phyloP scores from a whole-genome alignment of 164 flowering plant genomes.

The Macadamia integrifolia region DNA sequence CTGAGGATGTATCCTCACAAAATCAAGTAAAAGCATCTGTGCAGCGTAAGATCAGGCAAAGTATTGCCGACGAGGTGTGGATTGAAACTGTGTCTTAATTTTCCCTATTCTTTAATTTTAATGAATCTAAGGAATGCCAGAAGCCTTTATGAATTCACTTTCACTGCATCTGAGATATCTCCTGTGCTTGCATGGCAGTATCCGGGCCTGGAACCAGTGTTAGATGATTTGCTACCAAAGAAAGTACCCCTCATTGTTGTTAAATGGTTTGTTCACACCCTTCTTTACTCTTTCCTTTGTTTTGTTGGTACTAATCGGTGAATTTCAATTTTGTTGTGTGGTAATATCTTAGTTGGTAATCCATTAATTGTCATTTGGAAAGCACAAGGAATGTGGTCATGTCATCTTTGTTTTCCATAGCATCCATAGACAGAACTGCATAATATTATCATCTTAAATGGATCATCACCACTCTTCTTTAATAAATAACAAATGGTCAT shows the following conservation, averaged over 20 bases:
- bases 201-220: conserved; percentile 88
- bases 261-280: conserved; percentile 55
- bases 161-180: background rate
- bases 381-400: too few species aligned
- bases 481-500: too few species aligned
- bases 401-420: too few species aligned
- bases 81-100: background rate
- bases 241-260: conserved; percentile 89
- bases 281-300: background rate
- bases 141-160: background rate
- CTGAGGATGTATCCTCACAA: conserved; percentile 90
- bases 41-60: conserved; percentile 87
- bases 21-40: conserved; percentile 99
- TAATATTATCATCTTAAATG: too few species aligned
- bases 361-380: background rate
- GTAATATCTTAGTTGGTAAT: background rate
- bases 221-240: conserved; percentile 95
- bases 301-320: background rate
- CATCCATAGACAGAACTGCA: too few species aligned
- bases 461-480: too few species aligned
- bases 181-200: conserved; percentile 45
- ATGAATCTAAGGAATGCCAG: background rate
- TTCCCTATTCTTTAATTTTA: background rate
- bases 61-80: conserved; percentile 92
- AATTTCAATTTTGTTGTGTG: background rate